Conservation (phyloP, 2,329 filamentous ascomycete genomes). For the Claviceps pusilla region DNA sequence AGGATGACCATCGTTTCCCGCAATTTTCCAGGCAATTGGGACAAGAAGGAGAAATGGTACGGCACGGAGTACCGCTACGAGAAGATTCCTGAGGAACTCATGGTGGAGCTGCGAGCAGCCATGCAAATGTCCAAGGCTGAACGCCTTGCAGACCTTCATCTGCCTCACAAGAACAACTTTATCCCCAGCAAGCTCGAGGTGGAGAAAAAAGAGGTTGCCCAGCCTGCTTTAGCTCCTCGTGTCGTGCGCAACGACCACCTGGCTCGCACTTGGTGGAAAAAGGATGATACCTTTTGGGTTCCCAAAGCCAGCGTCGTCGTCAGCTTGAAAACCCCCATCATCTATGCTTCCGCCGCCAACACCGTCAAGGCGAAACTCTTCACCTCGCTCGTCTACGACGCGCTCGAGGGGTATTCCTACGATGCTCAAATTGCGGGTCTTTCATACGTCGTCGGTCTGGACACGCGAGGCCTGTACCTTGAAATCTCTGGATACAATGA, state of each 20-base stretch:
- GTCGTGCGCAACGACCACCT: conserved; percentile 72
- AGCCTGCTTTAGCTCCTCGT: conserved; percentile 58
- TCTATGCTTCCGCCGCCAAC: conserved; percentile 65
- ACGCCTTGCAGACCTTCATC: conserved; percentile 57
- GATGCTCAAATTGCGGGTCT: conserved; percentile 87
- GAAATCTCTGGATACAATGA: conserved; percentile 88
- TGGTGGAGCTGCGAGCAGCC: conserved; percentile 54
- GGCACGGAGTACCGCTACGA: conserved; percentile 84
- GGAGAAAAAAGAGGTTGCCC: conserved; percentile 77
- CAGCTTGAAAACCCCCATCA: conserved; percentile 62
- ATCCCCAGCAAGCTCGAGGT: conserved; percentile 88
- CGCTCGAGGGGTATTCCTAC: conserved; percentile 84
- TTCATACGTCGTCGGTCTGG: conserved; percentile 62
- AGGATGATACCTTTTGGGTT: conserved; percentile 97
- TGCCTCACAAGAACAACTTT: conserved; percentile 90
- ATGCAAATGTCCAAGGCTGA: conserved; percentile 39
- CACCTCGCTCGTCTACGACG: conserved; percentile 74
- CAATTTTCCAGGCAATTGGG: conserved; percentile 69
- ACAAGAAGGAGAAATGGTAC: conserved; percentile 91
- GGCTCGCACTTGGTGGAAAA: conserved; percentile 89
- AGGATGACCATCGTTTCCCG: conserved; percentile 70
- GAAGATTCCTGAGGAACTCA: conserved; percentile 60
- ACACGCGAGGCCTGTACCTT: conserved; percentile 59
- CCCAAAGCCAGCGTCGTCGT: conserved; percentile 82
- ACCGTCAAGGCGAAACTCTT: conserved; percentile 66